These are phyloP conservation scores for Singerocomus rubriflavus DNA, from an alignment of 1,284 basidiomycete species.

Conservation along the genomic window DNA sequence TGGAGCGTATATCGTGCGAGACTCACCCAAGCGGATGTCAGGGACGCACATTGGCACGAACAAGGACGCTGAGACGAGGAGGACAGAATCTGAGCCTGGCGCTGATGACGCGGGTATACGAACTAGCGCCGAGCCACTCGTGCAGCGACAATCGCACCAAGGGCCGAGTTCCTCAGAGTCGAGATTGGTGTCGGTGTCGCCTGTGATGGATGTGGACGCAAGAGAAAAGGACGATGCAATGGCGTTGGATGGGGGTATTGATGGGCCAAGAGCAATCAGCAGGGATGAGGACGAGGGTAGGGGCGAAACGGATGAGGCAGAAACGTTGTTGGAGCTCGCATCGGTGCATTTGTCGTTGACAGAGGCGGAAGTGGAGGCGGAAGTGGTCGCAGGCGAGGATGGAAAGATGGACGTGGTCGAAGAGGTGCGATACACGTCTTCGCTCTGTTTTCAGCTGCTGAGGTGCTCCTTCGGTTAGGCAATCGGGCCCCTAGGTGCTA, in stretches of 20 bases:
- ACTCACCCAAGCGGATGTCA: background rate
- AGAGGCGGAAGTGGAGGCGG: background rate
- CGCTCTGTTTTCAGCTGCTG: constrained; percentile 1
- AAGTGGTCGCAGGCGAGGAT: background rate
- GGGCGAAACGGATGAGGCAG: constrained; percentile 14
- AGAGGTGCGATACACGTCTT: constrained; percentile 12
- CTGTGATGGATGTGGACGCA: background rate
- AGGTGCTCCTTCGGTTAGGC: constrained; percentile 3
- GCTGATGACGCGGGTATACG: background rate
- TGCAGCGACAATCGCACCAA: background rate
- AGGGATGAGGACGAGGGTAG: background rate
- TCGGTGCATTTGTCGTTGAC: constrained; percentile 23
- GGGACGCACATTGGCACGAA: background rate
- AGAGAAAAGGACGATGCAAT: background rate
- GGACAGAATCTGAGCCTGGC: too few relatives aligned
- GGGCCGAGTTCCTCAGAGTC: background rate
- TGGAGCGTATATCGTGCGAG: constrained; percentile 20
- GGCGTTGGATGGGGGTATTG: background rate
- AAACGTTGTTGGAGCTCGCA: constrained; percentile 24
- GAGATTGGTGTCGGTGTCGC: background rate
- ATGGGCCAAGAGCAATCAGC: background rate
- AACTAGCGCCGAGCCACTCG: too few relatives aligned
- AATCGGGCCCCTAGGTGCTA: background rate
- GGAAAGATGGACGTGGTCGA: background rate
- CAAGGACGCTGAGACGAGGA: background rate